Evolutionary conservation across 495 filamentous ascomycete species (phyloP).

Genomic region (Aspergillus taichungensis): DNA sequence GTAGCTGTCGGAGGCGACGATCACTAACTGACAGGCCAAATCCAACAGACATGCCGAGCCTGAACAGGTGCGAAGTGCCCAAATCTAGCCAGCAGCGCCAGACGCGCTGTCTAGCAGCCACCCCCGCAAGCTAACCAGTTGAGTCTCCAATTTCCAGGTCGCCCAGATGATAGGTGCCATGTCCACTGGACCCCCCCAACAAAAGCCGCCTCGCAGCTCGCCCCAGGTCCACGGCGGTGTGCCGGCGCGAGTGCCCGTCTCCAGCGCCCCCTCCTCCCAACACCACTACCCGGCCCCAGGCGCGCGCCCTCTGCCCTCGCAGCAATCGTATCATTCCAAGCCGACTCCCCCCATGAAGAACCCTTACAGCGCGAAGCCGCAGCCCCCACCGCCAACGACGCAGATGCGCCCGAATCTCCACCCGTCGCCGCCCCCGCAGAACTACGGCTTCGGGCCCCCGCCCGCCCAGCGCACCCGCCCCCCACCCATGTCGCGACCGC

Average conservation of each 20-base stretch:
- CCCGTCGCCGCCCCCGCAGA: conserved; percentile 48
- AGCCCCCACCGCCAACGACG: conserved; percentile 13
- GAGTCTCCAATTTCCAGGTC: conserved; percentile 26
- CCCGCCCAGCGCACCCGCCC: conserved; percentile 40
- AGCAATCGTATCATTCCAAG: conserved; percentile 14
- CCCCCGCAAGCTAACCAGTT: conserved; percentile 1
- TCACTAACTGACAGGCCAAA: conserved; percentile 3
- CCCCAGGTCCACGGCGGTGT: conserved; percentile 17
- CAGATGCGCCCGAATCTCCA: conserved; percentile 30
- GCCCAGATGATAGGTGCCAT: conserved; percentile 46
- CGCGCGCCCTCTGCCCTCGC: conserved; percentile 14
- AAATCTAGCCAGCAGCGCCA: neutral
- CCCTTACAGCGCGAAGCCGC: conserved; percentile 23
- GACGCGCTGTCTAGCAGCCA: neutral
- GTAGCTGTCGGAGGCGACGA: neutral
- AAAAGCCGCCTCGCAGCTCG: conserved; percentile 23
- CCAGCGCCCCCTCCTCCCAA: conserved; percentile 18
- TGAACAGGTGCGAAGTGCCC: conserved; percentile 58
- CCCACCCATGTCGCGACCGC: conserved; percentile 52
- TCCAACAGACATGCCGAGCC: conserved; percentile 78
- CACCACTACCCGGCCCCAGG: conserved; percentile 15
- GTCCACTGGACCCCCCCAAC: conserved; percentile 13
- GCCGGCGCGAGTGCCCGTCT: conserved; percentile 23
- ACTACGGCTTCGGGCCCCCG: conserved; percentile 51
- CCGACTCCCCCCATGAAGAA: conserved; percentile 12